Conservation (phyloP, 768 basidiomycete genomes). For the Naganishia friedmannii region DNA sequence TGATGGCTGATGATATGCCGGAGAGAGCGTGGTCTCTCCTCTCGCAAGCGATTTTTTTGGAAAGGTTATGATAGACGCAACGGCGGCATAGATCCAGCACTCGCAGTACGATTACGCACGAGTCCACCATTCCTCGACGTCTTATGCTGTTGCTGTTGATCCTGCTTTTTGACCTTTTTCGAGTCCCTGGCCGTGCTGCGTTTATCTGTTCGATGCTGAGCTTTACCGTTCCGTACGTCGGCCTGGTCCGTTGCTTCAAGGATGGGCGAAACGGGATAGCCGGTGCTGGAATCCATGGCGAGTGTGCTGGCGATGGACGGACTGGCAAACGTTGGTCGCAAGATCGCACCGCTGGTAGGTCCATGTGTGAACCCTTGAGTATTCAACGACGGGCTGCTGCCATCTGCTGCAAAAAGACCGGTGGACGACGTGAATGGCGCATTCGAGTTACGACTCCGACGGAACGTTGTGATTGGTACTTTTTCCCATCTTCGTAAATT, state of each 20-base stretch:
- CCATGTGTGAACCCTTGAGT: conserved; percentile 4
- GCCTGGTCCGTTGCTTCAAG: conserved; percentile 24
- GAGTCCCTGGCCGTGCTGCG: not conserved
- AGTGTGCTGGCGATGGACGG: conserved; percentile 31
- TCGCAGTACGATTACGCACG: conserved; percentile 27
- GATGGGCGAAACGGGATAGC: conserved; percentile 26
- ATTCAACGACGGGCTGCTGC: not conserved
- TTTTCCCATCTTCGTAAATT: conserved; percentile 32
- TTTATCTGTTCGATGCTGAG: not conserved
- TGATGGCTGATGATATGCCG: too few species aligned
- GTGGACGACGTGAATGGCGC: conserved; percentile 10
- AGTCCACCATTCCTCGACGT: conserved; percentile 15
- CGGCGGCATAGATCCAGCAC: conserved; percentile 27
- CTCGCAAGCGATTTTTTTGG: not conserved
- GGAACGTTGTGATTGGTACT: conserved; percentile 34
- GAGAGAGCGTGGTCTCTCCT: not conserved
- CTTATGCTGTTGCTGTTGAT: conserved; percentile 16
- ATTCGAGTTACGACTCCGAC: conserved; percentile 23
- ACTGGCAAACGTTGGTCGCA: conserved; percentile 26
- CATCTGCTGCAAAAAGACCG: conserved; percentile 10
- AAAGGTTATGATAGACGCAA: conserved; percentile 10
- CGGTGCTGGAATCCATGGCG: conserved; percentile 13
- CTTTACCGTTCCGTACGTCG: not conserved
- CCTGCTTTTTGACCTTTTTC: conserved; percentile 1
- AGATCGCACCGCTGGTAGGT: conserved; percentile 7